Evolutionary conservation across 2,329 filamentous ascomycete species (phyloP), one percentile per base, ranked within the genome.

Genomic region (Penicillium sp.): DNA sequence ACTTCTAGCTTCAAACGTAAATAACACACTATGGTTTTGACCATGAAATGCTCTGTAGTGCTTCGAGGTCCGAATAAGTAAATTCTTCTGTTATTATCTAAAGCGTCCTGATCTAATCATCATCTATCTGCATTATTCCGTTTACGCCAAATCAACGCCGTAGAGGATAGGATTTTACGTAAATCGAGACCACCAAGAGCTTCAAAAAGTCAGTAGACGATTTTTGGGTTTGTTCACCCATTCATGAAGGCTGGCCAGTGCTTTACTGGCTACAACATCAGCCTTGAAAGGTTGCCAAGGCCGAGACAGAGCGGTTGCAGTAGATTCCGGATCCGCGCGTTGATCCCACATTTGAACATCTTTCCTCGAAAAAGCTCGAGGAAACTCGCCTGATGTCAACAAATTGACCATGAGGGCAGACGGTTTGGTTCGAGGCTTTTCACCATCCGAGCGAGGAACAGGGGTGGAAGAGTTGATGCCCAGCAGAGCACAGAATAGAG

Each of bases 401-500:
- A 47, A 42, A 33, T 48, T 8, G 38, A 43, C 46, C 28, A 86
- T 73, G 50, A 96, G 75, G 28, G 89, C 84, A 45, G 89, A 83
- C 12, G 86, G 84, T n/a, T 84, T 81, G 12, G 81, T 77, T 49
- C 81, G 81, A 53, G 80, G 78, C 46, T 78, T 69, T 0, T 88
- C 86, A 3, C 88, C 91, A n/a, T 64, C 65, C 2, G 65, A 59
- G 23, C 63, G 63, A 0, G 89, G 87, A 3, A 86, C 84, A 81
- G 81, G 33, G 1, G 81, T 70, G 6, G 74, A 71, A 28, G 76
- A 74, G 25, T 78, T 72, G 15, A 83, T 80, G 41, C 80, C 83
- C 38, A 95, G 76, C 12, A 97, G 75, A 8, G 89, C 86, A 60
- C 89, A 91, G 73, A 95, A 96, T 43, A 87, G 81, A 0, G 87